These are phyloP conservation scores for Monosiga brevicollis DNA, from an alignment of 78 protist species.

Conservation along the genomic window DNA sequence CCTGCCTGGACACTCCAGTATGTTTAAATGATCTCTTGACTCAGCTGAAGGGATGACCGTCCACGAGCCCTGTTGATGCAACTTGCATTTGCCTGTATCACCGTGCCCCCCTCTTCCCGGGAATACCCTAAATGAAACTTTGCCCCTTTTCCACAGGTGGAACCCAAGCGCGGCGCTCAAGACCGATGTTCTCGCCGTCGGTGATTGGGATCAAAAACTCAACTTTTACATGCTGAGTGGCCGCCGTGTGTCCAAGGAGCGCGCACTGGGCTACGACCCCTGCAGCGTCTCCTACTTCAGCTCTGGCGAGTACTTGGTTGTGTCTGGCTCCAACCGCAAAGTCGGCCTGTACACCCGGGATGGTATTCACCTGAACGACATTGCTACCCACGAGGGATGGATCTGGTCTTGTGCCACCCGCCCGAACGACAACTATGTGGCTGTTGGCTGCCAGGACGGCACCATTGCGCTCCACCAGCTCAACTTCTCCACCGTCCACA, in stretches of 20 bases:
- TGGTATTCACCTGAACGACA: constrained; percentile 26
- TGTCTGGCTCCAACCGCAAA: constrained; percentile 58
- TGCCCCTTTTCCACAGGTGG: constrained; percentile 18
- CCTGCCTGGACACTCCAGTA: not conserved
- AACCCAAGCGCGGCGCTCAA: not conserved
- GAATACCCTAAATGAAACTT: too few relatives aligned
- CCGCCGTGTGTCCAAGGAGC: constrained; percentile 4
- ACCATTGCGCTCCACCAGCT: constrained; percentile 30
- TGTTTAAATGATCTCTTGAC: not conserved
- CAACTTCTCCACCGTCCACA: constrained; percentile 57
- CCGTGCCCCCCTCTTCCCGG: too few relatives aligned
- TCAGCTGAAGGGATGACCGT: too few relatives aligned
- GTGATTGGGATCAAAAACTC: constrained; percentile 60
- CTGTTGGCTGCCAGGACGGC: constrained; percentile 54
- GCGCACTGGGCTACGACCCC: constrained; percentile 53
- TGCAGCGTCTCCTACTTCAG: constrained; percentile 35
- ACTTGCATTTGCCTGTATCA: too few relatives aligned
- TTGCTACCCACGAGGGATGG: constrained; percentile 51
- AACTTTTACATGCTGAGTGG: constrained; percentile 38
- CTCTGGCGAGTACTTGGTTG: constrained; percentile 46
- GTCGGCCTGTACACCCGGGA: constrained; percentile 36
- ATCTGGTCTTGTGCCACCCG: constrained; percentile 33
- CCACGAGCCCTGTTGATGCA: too few relatives aligned
- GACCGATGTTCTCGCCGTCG: constrained; percentile 53
- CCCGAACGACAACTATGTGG: not conserved